Evolutionary conservation across 331 rosid species (phyloP).

Genomic region (Spiraea crenata): DNA sequence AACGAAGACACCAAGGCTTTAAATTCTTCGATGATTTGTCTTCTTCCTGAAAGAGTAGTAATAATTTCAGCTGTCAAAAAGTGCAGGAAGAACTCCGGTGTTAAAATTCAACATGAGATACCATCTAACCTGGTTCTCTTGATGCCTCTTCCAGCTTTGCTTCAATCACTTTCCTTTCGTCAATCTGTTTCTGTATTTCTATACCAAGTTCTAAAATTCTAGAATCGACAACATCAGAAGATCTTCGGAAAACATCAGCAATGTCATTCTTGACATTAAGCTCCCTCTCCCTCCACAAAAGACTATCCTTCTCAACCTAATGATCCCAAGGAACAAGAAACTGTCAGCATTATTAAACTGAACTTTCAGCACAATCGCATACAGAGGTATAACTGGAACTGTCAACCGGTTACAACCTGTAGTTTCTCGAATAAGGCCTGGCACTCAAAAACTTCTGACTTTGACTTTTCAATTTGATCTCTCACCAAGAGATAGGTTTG

Average conservation of each 20-base stretch:
- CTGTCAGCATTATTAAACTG: slow-evolving; percentile 33
- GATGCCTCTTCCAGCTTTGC: slow-evolving; percentile 65
- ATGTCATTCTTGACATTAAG: slow-evolving; percentile 73
- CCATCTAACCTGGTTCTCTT: slow-evolving; percentile 69
- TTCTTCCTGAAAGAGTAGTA: slow-evolving; percentile 68
- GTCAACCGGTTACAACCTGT: slow-evolving; percentile 97
- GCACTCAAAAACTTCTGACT: slow-evolving; percentile 59
- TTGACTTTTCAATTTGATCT: slow-evolving; percentile 77
- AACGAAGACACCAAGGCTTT: slow-evolving; percentile 83
- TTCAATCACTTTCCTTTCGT: slow-evolving; percentile 59
- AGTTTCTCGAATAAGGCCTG: slow-evolving; percentile 78
- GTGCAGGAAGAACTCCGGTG: not conserved
- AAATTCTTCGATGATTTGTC: slow-evolving; percentile 78
- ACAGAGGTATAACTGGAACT: slow-evolving; percentile 57
- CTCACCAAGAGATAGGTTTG: slow-evolving; percentile 59
- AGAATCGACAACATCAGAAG: slow-evolving; percentile 55
- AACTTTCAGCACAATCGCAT: slow-evolving; percentile 20
- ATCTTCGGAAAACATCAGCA: slow-evolving; percentile 71
- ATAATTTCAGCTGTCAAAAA: slow-evolving; percentile 25
- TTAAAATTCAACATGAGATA: slow-evolving; percentile 1
- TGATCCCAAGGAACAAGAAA: slow-evolving; percentile 28
- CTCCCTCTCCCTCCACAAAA: slow-evolving; percentile 89
- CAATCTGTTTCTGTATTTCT: slow-evolving; percentile 65
- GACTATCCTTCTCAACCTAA: slow-evolving; percentile 90
- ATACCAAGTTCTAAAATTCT: slow-evolving; percentile 57